Evolutionary conservation across 2,329 filamentous ascomycete species (phyloP), one percentile per base, ranked within the genome.

Genomic region (Furcasterigmium furcatum): DNA sequence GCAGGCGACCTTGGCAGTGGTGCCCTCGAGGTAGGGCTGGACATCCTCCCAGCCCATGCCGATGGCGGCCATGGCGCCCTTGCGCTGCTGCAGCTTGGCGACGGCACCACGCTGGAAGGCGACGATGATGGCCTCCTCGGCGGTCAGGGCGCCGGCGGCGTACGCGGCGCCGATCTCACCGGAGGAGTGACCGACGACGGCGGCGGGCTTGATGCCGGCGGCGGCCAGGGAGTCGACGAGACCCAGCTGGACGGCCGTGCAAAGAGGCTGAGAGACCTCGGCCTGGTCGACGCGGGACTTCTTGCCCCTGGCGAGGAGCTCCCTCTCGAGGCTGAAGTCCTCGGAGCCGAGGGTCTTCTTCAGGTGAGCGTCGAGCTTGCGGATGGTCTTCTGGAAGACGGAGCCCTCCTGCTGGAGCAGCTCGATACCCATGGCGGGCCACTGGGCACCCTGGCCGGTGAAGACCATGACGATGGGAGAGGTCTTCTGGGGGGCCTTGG

Each of bases 101-200:
- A 48, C 24, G 6, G 52, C 42, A 1, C 71, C 72, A 9, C 72
- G 64, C 38, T 66, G 64, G 46, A 66, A 73, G 0, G 70, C 67
- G 0, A 62, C 52, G 3, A 55, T 56, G 41, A 72, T 65, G 8
- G 71, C 69, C 5, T 64, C 61, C 14, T 58, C 47, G 1, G 59
- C 52, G 0, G 63, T 57, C 4, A 74, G 46, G 2, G 53, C 47
- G 1, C 70, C 67, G 0, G 63, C 58, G 1, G 68, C 66, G 39
- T 73, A 73, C 0, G 71, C 70, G 2, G 70, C 72, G 0, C 63
- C 70, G 27, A 74, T 70, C 47, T 74, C 72, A 1, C 72, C 72
- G 2, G 56, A 61, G 0, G 66, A 71, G 46, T 75, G 72, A 1
- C 71, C 72, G 4, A 72, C 60, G 0, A 68, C 64, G 1, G 58